These are phyloP conservation scores for Leucaena leucocephala DNA, from an alignment of 306 rosid species.

Conservation along the genomic window DNA sequence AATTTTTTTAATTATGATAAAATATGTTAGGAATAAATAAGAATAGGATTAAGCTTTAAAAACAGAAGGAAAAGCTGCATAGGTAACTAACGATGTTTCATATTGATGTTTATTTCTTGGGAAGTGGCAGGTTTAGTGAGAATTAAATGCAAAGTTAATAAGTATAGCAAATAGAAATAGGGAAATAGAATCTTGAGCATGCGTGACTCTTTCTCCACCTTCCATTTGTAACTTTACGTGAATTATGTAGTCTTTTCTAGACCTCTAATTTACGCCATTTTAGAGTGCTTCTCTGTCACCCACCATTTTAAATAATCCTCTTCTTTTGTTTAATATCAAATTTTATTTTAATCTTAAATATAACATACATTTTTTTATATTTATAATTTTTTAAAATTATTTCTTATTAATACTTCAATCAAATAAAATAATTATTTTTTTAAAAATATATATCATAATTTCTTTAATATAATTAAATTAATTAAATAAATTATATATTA, in stretches of 20 bases:
- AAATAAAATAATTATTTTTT: no score
- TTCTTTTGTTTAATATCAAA: no score
- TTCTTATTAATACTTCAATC: no score
- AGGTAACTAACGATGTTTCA: not conserved
- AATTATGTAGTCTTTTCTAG: not conserved
- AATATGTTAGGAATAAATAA: no score
- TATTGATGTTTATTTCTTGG: not conserved
- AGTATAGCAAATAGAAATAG: not conserved
- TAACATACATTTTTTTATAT: no score
- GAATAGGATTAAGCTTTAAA: not conserved
- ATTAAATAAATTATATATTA: no score
- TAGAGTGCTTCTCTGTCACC: not conserved
- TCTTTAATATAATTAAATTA: no score
- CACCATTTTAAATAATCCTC: not conserved
- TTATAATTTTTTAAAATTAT: no score
- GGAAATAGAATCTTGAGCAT: not conserved
- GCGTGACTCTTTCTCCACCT: conserved; percentile 33
- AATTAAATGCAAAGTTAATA: not conserved
- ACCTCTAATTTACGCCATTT: not conserved
- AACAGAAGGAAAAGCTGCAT: not conserved
- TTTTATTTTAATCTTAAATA: no score
- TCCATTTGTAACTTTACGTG: conserved; percentile 16
- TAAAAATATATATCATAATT: not conserved
- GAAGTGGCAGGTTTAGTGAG: not conserved
- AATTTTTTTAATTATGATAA: no score